Evolutionary conservation across 2,329 filamentous ascomycete species (phyloP), one percentile per base, ranked within the genome.

Genomic region (Lithohypha guttulata): DNA sequence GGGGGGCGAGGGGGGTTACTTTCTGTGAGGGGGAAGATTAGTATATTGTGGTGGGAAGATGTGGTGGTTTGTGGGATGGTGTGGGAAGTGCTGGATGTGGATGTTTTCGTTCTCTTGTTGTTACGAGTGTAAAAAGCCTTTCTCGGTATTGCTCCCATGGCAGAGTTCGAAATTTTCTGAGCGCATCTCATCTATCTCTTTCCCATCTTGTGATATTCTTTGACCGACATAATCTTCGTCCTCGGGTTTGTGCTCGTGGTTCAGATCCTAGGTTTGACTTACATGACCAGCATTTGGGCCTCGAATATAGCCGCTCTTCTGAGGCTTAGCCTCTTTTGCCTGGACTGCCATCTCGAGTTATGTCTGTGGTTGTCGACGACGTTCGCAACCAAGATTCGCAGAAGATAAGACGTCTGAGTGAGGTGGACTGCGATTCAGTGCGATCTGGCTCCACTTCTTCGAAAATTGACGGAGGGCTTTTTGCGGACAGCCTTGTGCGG

Each of bases 1-100:
- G 87, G 65, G 69, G 66, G 60, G 81, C 79, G 62, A 84, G 77
- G 57, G 78, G 64, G 56, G 82, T 86, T 68, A 82, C 85, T 77
- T 87, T 87, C 81, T 87, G 68, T 66, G 68, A 17, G 31, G 38
- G 10, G n/a, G 1, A 19, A 8, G 4, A 30, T 10, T 22, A 8
- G 35, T 20, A 6, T 35, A 14, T n/a, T 7, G 30, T 15, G 7
- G 7, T 34, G 31, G 17, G 15, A 20, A 20, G 34, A 6, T 37
- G 23, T 10, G 5, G n/a, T 15, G 15, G 17, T 6, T 23, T 18
- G 8, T 6, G n/a, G 33, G 17, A 15, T 23, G 20, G 11, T 9
- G 8, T 25, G 33, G 18, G 4, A 14, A 13, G 19, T 18, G 5
- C 14, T 18, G 15, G 11, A 13, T 13, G 10, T 17, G n/a, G n/a